Conservation (phyloP, 1,284 basidiomycete genomes). For the Ustilago shanxiensis region DNA sequence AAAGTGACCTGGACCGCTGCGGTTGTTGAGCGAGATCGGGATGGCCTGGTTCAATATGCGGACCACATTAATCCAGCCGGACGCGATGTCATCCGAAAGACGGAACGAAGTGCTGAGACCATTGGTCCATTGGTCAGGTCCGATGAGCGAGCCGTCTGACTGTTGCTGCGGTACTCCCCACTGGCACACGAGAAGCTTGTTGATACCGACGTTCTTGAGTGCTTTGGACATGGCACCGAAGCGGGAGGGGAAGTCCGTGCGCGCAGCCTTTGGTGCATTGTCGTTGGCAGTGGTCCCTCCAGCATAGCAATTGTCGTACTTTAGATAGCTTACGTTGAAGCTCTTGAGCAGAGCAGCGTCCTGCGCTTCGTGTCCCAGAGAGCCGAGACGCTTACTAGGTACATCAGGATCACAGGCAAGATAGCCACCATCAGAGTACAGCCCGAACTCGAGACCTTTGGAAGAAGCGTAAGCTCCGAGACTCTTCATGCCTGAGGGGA, state of each 20-base stretch:
- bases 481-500: conserved; percentile 73
- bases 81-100: conserved; percentile 61
- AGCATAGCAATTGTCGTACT: conserved; percentile 72
- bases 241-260: conserved; percentile 56
- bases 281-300: conserved; percentile 19
- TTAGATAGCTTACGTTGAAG: conserved; percentile 73
- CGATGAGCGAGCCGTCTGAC: conserved; percentile 25
- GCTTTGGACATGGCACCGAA: conserved; percentile 74
- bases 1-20: conserved; percentile 53
- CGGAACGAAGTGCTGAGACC: conserved; percentile 73
- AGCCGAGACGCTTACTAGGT: conserved; percentile 71
- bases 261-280: conserved; percentile 41
- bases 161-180: conserved; percentile 68
- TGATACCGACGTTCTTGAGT: conserved; percentile 72
- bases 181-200: conserved; percentile 75
- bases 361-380: conserved; percentile 73
- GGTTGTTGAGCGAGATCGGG: conserved; percentile 49
- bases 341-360: conserved; percentile 73
- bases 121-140: conserved; percentile 59
- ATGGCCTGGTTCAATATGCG: conserved; percentile 43
- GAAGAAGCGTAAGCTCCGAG: conserved; percentile 72
- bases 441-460: conserved; percentile 73
- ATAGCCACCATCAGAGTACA: conserved; percentile 74
- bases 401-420: conserved; percentile 58
- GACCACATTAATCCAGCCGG: conserved; percentile 29